Percentiles rank a stretch among this genome's conserved stretches.
Conservation (phyloP, 495 filamentous ascomycete species). For the Neurospora tetrasperma region DNA sequence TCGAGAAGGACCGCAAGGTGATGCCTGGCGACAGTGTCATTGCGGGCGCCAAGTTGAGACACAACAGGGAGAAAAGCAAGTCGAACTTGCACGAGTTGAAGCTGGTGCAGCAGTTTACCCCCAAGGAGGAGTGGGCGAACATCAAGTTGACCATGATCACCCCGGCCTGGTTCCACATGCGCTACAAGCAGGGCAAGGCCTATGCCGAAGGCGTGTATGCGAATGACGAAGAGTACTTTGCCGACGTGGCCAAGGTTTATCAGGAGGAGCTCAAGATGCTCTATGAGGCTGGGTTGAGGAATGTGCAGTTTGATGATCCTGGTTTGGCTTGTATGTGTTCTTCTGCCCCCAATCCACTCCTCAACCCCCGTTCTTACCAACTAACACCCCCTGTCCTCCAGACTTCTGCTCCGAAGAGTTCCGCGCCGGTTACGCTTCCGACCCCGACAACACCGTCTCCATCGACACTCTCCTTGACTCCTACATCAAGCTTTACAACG, state of each 20-base stretch:
- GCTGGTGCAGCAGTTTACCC: slow-evolving; percentile 51
- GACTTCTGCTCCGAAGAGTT: slow-evolving; percentile 74
- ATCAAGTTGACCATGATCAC: slow-evolving; percentile 66
- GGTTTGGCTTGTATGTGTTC: slow-evolving; percentile 57
- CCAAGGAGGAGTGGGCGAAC: slow-evolving; percentile 48
- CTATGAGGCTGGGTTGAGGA: slow-evolving; percentile 58
- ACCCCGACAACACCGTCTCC: slow-evolving; percentile 43
- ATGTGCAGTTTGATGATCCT: slow-evolving; percentile 68
- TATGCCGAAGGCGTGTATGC: slow-evolving; percentile 56
- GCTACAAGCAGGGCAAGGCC: slow-evolving; percentile 58
- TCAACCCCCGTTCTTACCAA: neutral
- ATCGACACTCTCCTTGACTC: slow-evolving; percentile 57
- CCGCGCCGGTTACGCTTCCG: slow-evolving; percentile 53
- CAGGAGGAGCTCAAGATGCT: slow-evolving; percentile 52
- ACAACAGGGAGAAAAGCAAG: slow-evolving; percentile 50
- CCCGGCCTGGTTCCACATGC: slow-evolving; percentile 62
- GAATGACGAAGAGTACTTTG: slow-evolving; percentile 61
- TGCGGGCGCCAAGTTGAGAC: slow-evolving; percentile 62
- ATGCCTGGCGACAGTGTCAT: slow-evolving; percentile 68
- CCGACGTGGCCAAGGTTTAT: slow-evolving; percentile 64
- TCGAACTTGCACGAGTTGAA: slow-evolving; percentile 61
- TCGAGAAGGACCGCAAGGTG: slow-evolving; percentile 44
- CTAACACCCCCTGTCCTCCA: slow-evolving; percentile 14
- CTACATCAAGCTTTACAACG: slow-evolving; percentile 71
- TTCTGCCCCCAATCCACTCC: neutral